phyloP scores from a whole-genome alignment of 208 protist species.

The Strigomonas culicis region DNA sequence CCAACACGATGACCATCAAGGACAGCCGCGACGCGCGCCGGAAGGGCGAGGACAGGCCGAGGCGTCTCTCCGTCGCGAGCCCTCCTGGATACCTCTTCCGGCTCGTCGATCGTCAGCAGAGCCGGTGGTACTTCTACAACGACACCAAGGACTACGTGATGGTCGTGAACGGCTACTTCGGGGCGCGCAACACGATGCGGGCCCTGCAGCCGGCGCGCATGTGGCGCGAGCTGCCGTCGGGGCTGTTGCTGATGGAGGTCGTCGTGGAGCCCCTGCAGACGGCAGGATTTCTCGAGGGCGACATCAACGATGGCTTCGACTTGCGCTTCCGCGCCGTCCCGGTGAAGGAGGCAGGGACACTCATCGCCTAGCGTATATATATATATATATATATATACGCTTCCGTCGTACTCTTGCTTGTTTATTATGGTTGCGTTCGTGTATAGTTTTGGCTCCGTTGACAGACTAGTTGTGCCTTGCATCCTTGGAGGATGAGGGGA shows the following conservation, averaged over 20 bases:
- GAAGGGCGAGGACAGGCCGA: neutral
- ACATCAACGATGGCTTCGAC: constrained; percentile 35
- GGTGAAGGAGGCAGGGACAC: neutral
- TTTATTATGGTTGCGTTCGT: neutral
- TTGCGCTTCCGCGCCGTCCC: constrained; percentile 33
- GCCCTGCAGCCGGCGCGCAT: constrained; percentile 28
- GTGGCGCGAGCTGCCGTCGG: constrained; percentile 45
- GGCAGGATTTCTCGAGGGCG: constrained; percentile 29
- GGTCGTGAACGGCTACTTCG: constrained; percentile 45
- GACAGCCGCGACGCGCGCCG: neutral
- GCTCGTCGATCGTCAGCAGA: constrained; percentile 12
- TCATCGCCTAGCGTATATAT: neutral
- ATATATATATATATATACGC: neutral
- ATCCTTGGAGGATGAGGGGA: too few species aligned
- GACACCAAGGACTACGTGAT: constrained; percentile 43
- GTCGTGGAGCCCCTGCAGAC: constrained; percentile 32
- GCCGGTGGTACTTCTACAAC: constrained; percentile 52
- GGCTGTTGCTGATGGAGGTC: constrained; percentile 33
- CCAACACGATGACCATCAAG: constrained; percentile 16
- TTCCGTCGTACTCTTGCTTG: neutral
- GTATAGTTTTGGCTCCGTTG: neutral
- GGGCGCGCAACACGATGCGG: constrained; percentile 21
- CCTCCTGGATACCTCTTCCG: constrained; percentile 28
- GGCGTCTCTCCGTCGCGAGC: constrained; percentile 7
- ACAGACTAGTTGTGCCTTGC: neutral